Evolutionary conservation across 139 green algal genomes (phyloP).

Genomic region (Chlorella sp.): DNA sequence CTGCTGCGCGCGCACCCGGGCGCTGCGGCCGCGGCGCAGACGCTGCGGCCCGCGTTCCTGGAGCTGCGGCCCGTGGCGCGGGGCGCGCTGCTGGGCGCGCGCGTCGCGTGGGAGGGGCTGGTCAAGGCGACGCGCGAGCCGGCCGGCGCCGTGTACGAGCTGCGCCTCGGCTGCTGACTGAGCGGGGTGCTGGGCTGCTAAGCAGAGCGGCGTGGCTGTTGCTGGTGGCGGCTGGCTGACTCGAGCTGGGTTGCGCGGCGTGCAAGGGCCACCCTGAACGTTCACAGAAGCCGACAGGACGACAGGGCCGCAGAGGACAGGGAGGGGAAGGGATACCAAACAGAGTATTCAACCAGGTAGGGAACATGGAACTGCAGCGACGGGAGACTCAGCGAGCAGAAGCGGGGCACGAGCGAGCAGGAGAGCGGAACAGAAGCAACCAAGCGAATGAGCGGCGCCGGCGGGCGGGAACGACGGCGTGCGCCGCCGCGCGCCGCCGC

Average conservation of each 20-base stretch:
- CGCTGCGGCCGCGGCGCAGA: not conserved
- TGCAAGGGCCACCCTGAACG: not conserved
- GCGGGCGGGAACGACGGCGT: no score
- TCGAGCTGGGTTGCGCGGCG: not conserved
- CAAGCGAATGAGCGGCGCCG: no score
- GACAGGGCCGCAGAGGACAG: not conserved
- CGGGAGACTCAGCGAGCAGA: no score
- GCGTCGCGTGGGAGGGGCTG: constrained; percentile 23
- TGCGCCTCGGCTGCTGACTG: constrained; percentile 4
- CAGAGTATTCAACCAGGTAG: no score
- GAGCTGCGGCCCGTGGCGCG: not conserved
- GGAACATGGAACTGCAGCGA: no score
- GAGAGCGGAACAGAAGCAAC: no score
- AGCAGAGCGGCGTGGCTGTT: not conserved
- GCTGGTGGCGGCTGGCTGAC: no score
- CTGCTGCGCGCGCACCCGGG: not conserved
- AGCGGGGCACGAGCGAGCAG: no score
- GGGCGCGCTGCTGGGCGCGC: constrained; percentile 9
- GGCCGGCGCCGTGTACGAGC: constrained; percentile 11
- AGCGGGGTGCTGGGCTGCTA: not conserved
- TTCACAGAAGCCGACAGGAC: not conserved
- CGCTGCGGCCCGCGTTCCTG: constrained; percentile 16
- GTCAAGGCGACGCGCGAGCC: constrained; percentile 21
- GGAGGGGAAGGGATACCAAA: no score
- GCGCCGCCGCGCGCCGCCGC: no score